Base-by-base conservation (phyloP, 768 basidiomycete genomes). In the Phaffia australis region DNA sequence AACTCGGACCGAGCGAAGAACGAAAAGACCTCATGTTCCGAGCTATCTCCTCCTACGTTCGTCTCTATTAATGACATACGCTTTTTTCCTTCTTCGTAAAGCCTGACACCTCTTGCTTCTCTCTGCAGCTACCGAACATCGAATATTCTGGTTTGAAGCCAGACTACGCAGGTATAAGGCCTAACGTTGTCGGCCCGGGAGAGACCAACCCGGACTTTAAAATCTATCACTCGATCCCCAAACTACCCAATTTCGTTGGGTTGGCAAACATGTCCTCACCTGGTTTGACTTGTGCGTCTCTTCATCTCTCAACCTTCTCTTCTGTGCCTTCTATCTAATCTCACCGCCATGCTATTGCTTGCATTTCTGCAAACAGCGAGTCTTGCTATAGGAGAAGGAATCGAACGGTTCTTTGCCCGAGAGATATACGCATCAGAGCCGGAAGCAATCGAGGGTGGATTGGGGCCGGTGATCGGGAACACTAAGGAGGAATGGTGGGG, bases 151-250 rank as follows among this genome's bases (percentile, higher is more conserved):
- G 85, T 0, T 78, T 94, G 63, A 80, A 82, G 66, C 84, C 88
- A 1, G 90, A 92, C 74, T 93, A 91, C 75, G 85, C 84, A 46
- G 89, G 89, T 14, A 81, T 92, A 68, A 35, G 63, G 4, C 63
- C 63, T 7, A 56, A 56, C 19, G 70, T 94, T n/a, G 83, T 84
- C 8, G 81, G 83, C 14, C 87, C 87, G 0, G 78, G 79, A 27
- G 82, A 81, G 21, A 86, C 87, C 4, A 93, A 94, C 76, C 83
- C 86, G 65, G 94, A 98, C 73, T 97, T 95, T 72, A 84, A 90
- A 73, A 83, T 83, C 72, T 80, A 83, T 0, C 75, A 76, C 25
- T 60, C 59, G 30, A 27, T 35, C 8, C 59, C 59, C n/a, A 19
- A 42, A 18, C 25, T 60, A 9, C 59, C 59, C 18, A 49, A 49